These are phyloP conservation scores for Trichosporon sp. DNA, from an alignment of 1,284 basidiomycete genomes.

Conservation along the genomic window DNA sequence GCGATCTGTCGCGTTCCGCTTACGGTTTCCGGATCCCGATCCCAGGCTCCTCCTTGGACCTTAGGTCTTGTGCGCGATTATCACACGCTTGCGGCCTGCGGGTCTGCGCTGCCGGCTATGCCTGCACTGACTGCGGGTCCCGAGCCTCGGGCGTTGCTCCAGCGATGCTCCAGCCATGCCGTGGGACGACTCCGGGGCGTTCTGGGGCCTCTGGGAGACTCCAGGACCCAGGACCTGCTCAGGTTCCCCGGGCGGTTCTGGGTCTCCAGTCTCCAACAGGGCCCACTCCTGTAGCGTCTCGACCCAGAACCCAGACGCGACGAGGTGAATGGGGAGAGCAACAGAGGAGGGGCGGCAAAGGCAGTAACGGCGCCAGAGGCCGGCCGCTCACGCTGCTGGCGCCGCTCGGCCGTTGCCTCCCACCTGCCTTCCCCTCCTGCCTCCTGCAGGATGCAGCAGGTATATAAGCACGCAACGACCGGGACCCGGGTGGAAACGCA, in stretches of 20 bases:
- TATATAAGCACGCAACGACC: neutral
- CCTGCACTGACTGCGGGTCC: neutral
- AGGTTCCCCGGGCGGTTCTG: neutral
- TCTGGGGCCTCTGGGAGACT: neutral
- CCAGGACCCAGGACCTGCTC: neutral
- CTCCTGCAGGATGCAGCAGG: neutral
- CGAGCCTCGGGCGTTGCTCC: too few species aligned
- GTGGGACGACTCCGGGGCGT: neutral
- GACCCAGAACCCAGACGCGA: neutral
- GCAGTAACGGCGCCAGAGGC: neutral
- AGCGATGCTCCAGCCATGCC: too few species aligned
- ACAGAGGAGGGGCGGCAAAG: neutral
- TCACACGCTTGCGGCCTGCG: neutral
- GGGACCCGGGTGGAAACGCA: neutral
- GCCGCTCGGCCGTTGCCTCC: too few species aligned
- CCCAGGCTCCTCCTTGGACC: neutral
- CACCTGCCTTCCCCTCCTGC: too few species aligned
- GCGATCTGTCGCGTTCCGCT: conserved; percentile 1
- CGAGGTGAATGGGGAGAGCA: neutral
- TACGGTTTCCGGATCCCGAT: neutral
- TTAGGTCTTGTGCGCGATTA: too few species aligned
- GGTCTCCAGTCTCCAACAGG: neutral
- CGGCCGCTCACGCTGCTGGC: neutral
- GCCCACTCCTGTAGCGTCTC: neutral
- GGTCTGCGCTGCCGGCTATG: too few species aligned